Percentiles rank a stretch among this genome's conserved stretches.
These are phyloP conservation scores for Scheffersomyces ergatensis DNA, from an alignment of 805 yeast genomes.

Conservation along the genomic window DNA sequence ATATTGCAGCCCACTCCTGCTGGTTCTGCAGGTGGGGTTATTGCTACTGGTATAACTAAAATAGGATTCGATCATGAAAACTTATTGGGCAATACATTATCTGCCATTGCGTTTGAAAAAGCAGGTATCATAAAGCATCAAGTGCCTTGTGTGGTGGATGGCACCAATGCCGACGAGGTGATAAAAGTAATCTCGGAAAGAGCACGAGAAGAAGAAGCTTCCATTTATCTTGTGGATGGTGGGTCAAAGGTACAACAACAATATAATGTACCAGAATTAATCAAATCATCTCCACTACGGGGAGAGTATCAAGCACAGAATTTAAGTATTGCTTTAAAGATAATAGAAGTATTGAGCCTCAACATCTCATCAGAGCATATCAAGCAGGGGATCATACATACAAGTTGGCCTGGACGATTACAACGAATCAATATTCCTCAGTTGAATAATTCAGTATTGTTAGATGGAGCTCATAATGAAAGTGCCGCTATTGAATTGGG, in stretches of 20 bases:
- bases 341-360: constrained; percentile 39
- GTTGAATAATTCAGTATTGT: constrained; percentile 34
- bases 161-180: constrained; percentile 54
- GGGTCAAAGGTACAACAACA: neutral
- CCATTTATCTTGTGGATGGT: constrained; percentile 21
- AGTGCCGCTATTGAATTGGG: constrained; percentile 77
- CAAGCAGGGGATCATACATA: constrained; percentile 48
- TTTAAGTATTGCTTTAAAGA: constrained; percentile 61
- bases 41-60: constrained; percentile 75
- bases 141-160: constrained; percentile 70
- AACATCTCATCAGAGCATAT: constrained; percentile 35
- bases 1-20: constrained; percentile 39
- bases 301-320: constrained; percentile 77
- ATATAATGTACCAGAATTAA: constrained; percentile 1
- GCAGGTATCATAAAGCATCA: constrained; percentile 77
- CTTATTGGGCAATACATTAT: constrained; percentile 65
- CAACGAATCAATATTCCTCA: constrained; percentile 40
- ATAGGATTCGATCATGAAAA: constrained; percentile 84
- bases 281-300: constrained; percentile 48
- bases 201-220: constrained; percentile 31
- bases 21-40: constrained; percentile 31
- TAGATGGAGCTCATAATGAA: constrained; percentile 94
- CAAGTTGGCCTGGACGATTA: constrained; percentile 86
- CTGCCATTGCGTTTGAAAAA: constrained; percentile 71
- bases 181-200: constrained; percentile 41